Evolutionary conservation across 1,139 yeast species (phyloP), one percentile per base, ranked within the genome.

Genomic region (Sugiyamaella pinicola): DNA sequence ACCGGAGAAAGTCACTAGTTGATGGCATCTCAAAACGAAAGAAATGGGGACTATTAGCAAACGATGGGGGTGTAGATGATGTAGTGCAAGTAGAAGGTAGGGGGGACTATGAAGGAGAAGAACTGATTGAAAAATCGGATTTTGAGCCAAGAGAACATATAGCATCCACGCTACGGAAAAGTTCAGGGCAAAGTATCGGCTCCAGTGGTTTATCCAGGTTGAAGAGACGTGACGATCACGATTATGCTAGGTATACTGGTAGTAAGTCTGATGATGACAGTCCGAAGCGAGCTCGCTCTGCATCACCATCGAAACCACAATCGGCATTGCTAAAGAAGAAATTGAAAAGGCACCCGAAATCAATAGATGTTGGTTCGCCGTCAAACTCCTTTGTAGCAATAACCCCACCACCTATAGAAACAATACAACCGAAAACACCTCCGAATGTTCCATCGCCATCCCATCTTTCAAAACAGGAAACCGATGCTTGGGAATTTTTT

Each of bases 401-500:
- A 28, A 15, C 35, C 12, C 35, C 35, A 15, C 19, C 21, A 18
- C 10, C n/a, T n/a, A 4, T 18, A 29, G 40, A 31, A 31, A 6
- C 9, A 9, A 33, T 19, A 7, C 18, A 13, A 13, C 40, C 13
- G 21, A n/a, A 15, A 33, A 17, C 38, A 12, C 34, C 34, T 15
- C 17, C 37, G 17, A n/a, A 13, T 18, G 15, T 17, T 4, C 18
- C 24, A n/a, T 26, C 35, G 2, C 28, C 29, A 13, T 29, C 47
- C 7, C 29, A 37, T 33, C 38, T 46, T 13, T 46, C 49, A 12
- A 33, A 39, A 33, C 51, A 47, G 15, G 51, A 47, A 29, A 39
- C 17, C 29, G 51, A 47, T 29, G 51, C 51, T 22, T 47, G 51
- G 51, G 40, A 38, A 4, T 40, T 47, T n/a, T 39, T 47, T 40